These are phyloP conservation scores for Sedum album DNA, from an alignment of 164 flowering plant genomes.

Conservation along the genomic window DNA sequence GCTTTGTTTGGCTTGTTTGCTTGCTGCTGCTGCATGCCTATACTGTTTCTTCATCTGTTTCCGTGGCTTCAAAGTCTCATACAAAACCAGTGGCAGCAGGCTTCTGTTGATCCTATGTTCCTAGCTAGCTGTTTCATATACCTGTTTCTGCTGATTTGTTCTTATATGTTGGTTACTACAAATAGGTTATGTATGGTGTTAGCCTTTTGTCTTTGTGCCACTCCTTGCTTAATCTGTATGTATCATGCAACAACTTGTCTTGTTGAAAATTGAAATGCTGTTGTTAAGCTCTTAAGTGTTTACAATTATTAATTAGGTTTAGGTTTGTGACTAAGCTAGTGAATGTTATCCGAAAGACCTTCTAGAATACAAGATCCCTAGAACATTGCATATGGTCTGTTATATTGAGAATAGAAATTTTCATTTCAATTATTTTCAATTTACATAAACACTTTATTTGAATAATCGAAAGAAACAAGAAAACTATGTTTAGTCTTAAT, in stretches of 20 bases:
- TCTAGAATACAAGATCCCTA: no score
- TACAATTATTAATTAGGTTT: neutral
- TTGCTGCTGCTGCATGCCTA: neutral
- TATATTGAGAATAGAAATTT: no score
- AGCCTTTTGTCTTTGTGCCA: neutral
- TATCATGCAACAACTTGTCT: neutral
- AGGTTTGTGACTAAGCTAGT: neutral
- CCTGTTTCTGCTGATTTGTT: neutral
- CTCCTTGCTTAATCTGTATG: neutral
- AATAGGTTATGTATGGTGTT: neutral
- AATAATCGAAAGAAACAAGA: no score
- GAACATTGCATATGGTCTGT: no score
- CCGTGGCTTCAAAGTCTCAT: slow-evolving; percentile 8
- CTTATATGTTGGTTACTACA: neutral
- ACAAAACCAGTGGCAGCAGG: neutral
- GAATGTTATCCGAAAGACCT: no score
- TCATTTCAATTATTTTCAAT: no score
- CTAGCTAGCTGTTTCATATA: neutral
- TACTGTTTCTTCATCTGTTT: neutral
- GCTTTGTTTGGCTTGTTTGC: neutral
- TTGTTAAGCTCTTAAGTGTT: neutral
- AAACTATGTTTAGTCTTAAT: no score
- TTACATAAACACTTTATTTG: no score
- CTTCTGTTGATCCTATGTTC: neutral
- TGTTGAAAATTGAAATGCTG: neutral